These are phyloP conservation scores for Vicia villosa DNA, from an alignment of 306 rosid genomes.

Conservation along the genomic window DNA sequence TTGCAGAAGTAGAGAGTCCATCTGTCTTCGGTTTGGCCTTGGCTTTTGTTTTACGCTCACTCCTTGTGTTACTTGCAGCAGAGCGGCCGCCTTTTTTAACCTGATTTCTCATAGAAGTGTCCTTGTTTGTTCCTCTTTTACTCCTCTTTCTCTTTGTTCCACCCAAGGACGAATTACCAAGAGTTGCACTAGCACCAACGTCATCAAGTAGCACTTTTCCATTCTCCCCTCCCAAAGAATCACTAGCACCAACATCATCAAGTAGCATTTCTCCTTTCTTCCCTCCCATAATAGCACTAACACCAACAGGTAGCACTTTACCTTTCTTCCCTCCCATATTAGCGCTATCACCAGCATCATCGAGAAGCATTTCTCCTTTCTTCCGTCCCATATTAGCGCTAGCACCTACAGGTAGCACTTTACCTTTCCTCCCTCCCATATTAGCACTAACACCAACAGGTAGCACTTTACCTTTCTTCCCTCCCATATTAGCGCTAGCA, in stretches of 20 bases:
- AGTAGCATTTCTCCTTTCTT: not conserved
- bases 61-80: slow-evolving; percentile 52
- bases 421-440: slow-evolving; percentile 74
- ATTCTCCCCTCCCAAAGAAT: slow-evolving; percentile 22
- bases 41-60: slow-evolving; percentile 69
- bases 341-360: slow-evolving; percentile 64
- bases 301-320: slow-evolving; percentile 43
- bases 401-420: slow-evolving; percentile 72
- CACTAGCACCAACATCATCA: slow-evolving; percentile 71
- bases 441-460: slow-evolving; percentile 76
- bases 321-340: slow-evolving; percentile 24
- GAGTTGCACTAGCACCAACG: slow-evolving; percentile 3
- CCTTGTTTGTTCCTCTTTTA: slow-evolving; percentile 74
- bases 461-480: slow-evolving; percentile 73
- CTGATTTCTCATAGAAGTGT: slow-evolving; percentile 47
- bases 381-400: slow-evolving; percentile 47
- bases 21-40: slow-evolving; percentile 75
- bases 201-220: not conserved
- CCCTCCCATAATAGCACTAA: slow-evolving; percentile 49
- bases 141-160: slow-evolving; percentile 80
- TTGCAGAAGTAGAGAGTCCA: slow-evolving; percentile 56
- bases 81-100: slow-evolving; percentile 55
- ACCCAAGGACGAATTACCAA: slow-evolving; percentile 50
- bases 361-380: slow-evolving; percentile 21
- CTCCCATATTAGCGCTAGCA: slow-evolving; percentile 58